These are phyloP conservation scores for Blastocrithidia nonstop DNA, from an alignment of 208 protist species.

Conservation along the genomic window DNA sequence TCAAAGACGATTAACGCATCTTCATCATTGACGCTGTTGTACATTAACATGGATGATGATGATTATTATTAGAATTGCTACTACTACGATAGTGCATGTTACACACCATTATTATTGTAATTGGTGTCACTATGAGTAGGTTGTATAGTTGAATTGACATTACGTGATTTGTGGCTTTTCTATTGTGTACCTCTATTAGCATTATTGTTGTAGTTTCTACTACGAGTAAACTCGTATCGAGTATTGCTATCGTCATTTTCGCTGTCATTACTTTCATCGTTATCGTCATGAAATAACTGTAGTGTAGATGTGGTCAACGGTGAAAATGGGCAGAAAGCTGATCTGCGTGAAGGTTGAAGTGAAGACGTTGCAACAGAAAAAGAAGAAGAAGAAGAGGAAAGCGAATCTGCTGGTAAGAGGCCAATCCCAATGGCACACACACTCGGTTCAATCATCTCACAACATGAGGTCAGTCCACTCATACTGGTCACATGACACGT, in stretches of 20 bases:
- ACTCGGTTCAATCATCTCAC: slow-evolving; percentile 23
- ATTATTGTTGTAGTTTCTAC: too few species aligned
- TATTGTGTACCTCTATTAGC: too few species aligned
- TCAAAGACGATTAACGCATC: too few species aligned
- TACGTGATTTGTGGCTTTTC: too few species aligned
- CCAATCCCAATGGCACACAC: slow-evolving; percentile 41
- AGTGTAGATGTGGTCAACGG: background rate
- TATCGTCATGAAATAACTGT: slow-evolving; percentile 2
- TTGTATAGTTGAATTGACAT: too few species aligned
- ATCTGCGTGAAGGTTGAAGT: too few species aligned
- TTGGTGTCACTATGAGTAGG: too few species aligned
- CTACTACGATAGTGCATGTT: background rate
- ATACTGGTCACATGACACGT: slow-evolving; percentile 22
- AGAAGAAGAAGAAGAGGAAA: too few species aligned
- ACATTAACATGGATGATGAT: background rate
- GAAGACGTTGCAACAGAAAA: too few species aligned
- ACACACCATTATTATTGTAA: background rate
- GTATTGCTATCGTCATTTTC: background rate
- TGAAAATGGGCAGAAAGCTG: too few species aligned
- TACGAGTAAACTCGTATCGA: too few species aligned
- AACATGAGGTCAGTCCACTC: slow-evolving; percentile 38
- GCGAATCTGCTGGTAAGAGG: slow-evolving; percentile 26
- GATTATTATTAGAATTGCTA: background rate
- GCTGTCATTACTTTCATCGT: slow-evolving; percentile 3
- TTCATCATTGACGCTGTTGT: slow-evolving; percentile 15